Percentiles rank a stretch among this genome's conserved stretches.
phyloP scores from a whole-genome alignment of 2,329 filamentous ascomycete genomes.

The Aspergillus tamarii region DNA sequence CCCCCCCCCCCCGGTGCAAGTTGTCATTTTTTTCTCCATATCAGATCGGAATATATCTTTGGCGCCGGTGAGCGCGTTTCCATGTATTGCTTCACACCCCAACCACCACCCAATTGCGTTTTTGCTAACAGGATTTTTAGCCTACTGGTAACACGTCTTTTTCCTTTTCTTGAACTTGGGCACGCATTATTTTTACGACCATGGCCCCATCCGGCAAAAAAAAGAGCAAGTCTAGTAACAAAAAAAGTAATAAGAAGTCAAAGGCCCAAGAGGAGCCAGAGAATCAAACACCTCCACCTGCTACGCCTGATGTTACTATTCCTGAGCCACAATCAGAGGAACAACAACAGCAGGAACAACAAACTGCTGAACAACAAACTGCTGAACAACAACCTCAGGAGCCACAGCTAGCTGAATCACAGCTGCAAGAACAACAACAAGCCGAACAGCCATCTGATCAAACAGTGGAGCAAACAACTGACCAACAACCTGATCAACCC shows the following conservation, averaged over 20 bases:
- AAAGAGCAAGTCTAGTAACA: conserved; percentile 33
- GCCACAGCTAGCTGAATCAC: background rate
- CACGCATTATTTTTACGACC: conserved; percentile 32
- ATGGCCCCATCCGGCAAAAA: conserved; percentile 39
- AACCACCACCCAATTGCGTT: conserved; percentile 32
- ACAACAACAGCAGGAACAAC: conserved; percentile 19
- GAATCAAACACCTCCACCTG: conserved; percentile 28
- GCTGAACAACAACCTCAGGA: conserved; percentile 8
- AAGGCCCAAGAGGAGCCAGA: conserved; percentile 35
- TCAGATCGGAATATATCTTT: conserved; percentile 38
- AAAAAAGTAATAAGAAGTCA: conserved; percentile 39
- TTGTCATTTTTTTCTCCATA: conserved; percentile 24
- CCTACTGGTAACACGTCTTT: conserved; percentile 40
- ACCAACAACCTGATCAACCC: background rate
- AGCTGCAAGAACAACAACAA: conserved; percentile 5
- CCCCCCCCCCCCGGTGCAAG: conserved; percentile 5
- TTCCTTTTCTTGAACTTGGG: conserved; percentile 29
- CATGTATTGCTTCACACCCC: conserved; percentile 34
- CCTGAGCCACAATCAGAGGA: conserved; percentile 15
- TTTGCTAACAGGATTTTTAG: conserved; percentile 30
- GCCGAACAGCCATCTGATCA: background rate
- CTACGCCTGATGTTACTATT: conserved; percentile 27
- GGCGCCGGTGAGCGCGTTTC: conserved; percentile 29
- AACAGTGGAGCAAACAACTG: background rate
- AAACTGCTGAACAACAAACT: background rate